A percentile compares a stretch with the other conserved stretches of the same genome.
Conservation (phyloP, 257 asterid species). For the Solanum verrucosum region DNA sequence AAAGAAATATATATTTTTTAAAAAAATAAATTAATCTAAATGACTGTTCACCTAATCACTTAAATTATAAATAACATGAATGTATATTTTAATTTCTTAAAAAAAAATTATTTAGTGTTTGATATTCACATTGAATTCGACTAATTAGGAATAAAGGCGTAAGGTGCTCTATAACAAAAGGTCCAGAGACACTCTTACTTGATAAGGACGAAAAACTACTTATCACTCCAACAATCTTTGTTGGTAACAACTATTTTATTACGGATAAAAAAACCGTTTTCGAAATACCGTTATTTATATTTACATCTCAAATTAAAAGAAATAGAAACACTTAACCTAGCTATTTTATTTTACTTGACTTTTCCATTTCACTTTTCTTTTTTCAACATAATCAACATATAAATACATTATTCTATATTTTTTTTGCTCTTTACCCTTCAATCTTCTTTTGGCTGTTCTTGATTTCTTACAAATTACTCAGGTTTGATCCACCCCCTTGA, state of each 20-base stretch:
- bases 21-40: too few species aligned
- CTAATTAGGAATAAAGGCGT: neutral
- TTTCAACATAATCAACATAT: neutral
- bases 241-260: too few species aligned
- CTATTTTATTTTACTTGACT: neutral
- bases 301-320: neutral
- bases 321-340: neutral
- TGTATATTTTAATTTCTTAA: too few species aligned
- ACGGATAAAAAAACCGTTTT: too few species aligned
- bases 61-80: too few species aligned
- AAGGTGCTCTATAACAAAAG: neutral
- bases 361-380: neutral
- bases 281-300: too few species aligned
- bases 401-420: neutral
- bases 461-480: neutral
- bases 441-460: neutral
- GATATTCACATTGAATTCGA: neutral
- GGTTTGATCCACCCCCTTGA: neutral
- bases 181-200: neutral
- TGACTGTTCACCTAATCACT: neutral
- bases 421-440: neutral
- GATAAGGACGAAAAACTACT: too few species aligned
- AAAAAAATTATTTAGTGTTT: too few species aligned
- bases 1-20: neutral
- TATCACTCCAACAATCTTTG: too few species aligned